Percentiles rank a stretch among this genome's conserved stretches.
Conservation (phyloP, 2,329 filamentous ascomycete species). For the Fusarium globosum region DNA sequence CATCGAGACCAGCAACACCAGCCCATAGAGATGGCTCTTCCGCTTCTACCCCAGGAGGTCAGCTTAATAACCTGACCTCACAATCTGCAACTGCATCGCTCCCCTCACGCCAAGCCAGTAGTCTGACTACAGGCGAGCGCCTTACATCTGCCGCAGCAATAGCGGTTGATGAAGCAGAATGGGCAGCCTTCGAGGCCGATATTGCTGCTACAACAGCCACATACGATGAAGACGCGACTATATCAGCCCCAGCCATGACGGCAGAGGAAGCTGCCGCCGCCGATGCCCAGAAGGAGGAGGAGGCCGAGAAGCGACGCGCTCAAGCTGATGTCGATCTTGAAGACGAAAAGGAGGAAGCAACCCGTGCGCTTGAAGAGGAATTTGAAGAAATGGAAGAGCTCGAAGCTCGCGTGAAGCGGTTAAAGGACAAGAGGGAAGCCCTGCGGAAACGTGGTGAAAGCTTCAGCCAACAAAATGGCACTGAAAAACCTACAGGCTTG, state of each 20-base stretch:
- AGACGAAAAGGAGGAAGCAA: slow-evolving; percentile 81
- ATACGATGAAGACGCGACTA: slow-evolving; percentile 64
- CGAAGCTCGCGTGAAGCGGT: slow-evolving; percentile 74
- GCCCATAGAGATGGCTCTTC: slow-evolving; percentile 56
- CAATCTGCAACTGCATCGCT: slow-evolving; percentile 45
- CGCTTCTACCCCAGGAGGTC: slow-evolving; percentile 53
- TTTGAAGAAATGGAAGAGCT: slow-evolving; percentile 86
- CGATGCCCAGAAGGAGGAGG: slow-evolving; percentile 61
- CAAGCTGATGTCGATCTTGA: slow-evolving; percentile 66
- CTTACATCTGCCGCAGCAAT: slow-evolving; percentile 24
- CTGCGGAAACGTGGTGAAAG: slow-evolving; percentile 59
- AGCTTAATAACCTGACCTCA: slow-evolving; percentile 22
- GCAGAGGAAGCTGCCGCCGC: slow-evolving; percentile 70
- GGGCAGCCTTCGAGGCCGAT: slow-evolving; percentile 88
- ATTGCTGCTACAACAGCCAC: slow-evolving; percentile 64
- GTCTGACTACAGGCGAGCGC: slow-evolving; percentile 34
- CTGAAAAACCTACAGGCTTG: slow-evolving; percentile 25
- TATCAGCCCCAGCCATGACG: slow-evolving; percentile 75
- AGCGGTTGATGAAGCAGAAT: slow-evolving; percentile 77
- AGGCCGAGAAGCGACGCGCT: slow-evolving; percentile 63
- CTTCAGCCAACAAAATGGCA: slow-evolving; percentile 44
- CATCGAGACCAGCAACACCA: slow-evolving; percentile 72
- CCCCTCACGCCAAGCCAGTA: slow-evolving; percentile 44
- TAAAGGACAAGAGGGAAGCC: slow-evolving; percentile 78
- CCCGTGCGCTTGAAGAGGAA: slow-evolving; percentile 77